Conservation (phyloP, 164 flowering plant species). For the Liquidambar formosana region DNA sequence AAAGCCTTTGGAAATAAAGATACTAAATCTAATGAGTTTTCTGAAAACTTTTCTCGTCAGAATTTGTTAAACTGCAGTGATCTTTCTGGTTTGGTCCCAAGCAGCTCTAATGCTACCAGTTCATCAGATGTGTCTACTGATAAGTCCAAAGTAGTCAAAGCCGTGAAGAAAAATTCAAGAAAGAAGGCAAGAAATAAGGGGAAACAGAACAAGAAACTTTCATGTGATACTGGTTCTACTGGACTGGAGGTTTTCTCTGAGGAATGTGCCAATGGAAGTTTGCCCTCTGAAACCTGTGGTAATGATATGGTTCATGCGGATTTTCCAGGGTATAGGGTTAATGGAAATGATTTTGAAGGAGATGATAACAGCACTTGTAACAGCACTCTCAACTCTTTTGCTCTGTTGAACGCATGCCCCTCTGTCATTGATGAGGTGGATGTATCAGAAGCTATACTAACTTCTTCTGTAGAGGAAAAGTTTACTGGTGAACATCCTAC, state of each 20-base stretch:
- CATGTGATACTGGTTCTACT: slow-evolving; percentile 13
- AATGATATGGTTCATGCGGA: slow-evolving; percentile 19
- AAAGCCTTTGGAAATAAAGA: slow-evolving; percentile 20
- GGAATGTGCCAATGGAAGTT: slow-evolving; percentile 23
- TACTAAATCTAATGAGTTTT: slow-evolving; percentile 20
- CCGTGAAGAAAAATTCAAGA: slow-evolving; percentile 26
- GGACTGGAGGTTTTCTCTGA: slow-evolving; percentile 21
- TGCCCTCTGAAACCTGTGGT: slow-evolving; percentile 23
- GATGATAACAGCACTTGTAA: not conserved
- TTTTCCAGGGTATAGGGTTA: slow-evolving; percentile 10
- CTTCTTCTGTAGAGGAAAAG: slow-evolving; percentile 22
- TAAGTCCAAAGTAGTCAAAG: slow-evolving; percentile 20
- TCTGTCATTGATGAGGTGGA: slow-evolving; percentile 17
- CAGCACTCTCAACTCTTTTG: slow-evolving; percentile 11
- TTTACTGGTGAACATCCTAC: slow-evolving; percentile 11
- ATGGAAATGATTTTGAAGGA: slow-evolving; percentile 8
- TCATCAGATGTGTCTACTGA: slow-evolving; percentile 22
- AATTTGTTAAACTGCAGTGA: slow-evolving; percentile 10
- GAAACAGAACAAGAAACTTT: slow-evolving; percentile 31
- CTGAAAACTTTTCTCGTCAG: slow-evolving; percentile 18
- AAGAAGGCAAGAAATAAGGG: slow-evolving; percentile 50
- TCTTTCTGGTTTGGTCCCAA: slow-evolving; percentile 23
- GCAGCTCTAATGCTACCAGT: slow-evolving; percentile 18
- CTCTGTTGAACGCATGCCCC: slow-evolving; percentile 6
- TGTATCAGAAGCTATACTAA: slow-evolving; percentile 14